These are phyloP conservation scores for Harringtonia lauricola DNA, from an alignment of 2,329 filamentous ascomycete species.

Conservation along the genomic window DNA sequence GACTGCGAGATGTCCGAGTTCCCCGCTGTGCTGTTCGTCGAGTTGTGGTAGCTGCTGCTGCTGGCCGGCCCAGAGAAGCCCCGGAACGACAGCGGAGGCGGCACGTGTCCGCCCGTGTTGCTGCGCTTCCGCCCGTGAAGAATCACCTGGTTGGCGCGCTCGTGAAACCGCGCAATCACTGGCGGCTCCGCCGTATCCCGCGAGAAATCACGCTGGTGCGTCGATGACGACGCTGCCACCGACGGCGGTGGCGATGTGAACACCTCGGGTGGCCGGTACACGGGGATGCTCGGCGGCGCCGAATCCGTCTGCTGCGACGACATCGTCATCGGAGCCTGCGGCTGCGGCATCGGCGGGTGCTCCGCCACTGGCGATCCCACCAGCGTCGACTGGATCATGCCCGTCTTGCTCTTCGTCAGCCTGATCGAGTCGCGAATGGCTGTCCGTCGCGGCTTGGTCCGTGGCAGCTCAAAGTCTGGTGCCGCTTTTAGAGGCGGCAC, in stretches of 20 bases:
- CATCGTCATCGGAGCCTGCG: conserved; percentile 13
- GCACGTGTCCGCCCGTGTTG: conserved; percentile 69
- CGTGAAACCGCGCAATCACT: conserved; percentile 55
- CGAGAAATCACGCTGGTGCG: conserved; percentile 37
- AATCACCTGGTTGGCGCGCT: conserved; percentile 29
- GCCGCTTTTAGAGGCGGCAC: conserved; percentile 33
- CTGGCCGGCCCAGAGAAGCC: conserved; percentile 55
- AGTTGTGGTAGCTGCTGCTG: conserved; percentile 30
- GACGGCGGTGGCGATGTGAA: conserved; percentile 20
- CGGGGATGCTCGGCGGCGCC: conserved; percentile 39
- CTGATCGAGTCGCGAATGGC: conserved; percentile 82
- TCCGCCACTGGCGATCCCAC: conserved; percentile 14
- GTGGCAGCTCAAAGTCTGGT: conserved; percentile 40
- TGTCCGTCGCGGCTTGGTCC: conserved; percentile 34
- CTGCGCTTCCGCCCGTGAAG: conserved; percentile 76
- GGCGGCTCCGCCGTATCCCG: conserved; percentile 60
- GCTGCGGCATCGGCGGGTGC: conserved; percentile 9
- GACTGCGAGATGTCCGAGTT: conserved; percentile 43
- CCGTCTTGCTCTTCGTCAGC: conserved; percentile 63
- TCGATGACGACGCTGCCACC: conserved; percentile 14
- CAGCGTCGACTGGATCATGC: conserved; percentile 1
- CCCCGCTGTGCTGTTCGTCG: conserved; percentile 46
- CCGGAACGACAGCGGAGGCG: conserved; percentile 62
- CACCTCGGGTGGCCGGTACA: conserved; percentile 27
- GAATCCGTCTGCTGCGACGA: conserved; percentile 25